phyloP scores from a whole-genome alignment of 78 protist species.

The Protostelium mycophagum region DNA sequence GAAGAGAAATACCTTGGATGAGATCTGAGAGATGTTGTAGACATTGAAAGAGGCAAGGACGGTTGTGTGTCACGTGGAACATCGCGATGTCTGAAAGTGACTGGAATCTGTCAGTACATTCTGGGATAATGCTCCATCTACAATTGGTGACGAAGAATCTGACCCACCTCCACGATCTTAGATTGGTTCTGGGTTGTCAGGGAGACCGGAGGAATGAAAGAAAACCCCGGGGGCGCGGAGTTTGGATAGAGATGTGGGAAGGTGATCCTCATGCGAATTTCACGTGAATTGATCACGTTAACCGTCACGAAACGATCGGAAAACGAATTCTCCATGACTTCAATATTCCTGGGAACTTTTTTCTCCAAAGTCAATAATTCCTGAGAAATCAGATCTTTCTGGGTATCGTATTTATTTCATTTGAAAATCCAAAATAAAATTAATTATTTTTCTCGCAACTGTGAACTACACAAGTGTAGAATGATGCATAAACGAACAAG shows the following conservation, averaged over 20 bases:
- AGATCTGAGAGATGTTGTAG: not conserved
- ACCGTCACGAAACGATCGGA: not conserved
- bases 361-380: not conserved
- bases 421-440: no score
- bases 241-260: slow-evolving; percentile 56
- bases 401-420: no score
- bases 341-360: not conserved
- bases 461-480: no score
- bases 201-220: slow-evolving; percentile 17
- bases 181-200: slow-evolving; percentile 30
- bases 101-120: no score
- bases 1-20: not conserved
- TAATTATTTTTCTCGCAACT: no score
- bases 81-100: not conserved
- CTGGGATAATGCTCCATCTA: no score
- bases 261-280: slow-evolving; percentile 18
- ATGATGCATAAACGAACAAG: no score
- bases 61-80: not conserved
- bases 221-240: slow-evolving; percentile 41
- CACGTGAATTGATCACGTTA: not conserved
- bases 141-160: not conserved
- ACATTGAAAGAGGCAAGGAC: not conserved
- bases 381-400: no score
- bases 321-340: not conserved
- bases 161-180: not conserved